A percentile compares a stretch with the other conserved stretches of the same genome.
phyloP scores from a whole-genome alignment of 1,284 basidiomycete genomes.

The Rhodotorula glutinis region DNA sequence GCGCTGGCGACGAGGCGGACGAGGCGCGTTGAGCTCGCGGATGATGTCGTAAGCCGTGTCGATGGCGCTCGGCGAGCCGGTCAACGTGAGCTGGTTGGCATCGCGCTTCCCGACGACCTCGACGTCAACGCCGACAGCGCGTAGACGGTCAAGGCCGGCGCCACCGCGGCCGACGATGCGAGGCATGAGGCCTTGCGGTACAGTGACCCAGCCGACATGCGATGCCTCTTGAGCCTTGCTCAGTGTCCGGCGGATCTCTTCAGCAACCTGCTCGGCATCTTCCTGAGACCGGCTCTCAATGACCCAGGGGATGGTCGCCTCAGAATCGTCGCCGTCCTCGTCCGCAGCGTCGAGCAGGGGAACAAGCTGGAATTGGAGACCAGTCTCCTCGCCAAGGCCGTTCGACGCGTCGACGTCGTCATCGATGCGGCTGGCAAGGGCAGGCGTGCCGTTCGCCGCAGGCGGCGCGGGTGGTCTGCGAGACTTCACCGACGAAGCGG shows the following conservation, averaged over 20 bases:
- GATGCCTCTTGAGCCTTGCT: constrained; percentile 64
- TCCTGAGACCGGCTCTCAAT: constrained; percentile 73
- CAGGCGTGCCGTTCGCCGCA: constrained; percentile 44
- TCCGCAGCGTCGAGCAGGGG: constrained; percentile 61
- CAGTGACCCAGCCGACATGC: constrained; percentile 41
- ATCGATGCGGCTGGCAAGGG: constrained; percentile 69
- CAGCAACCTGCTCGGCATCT: constrained; percentile 68
- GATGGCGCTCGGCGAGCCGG: constrained; percentile 34
- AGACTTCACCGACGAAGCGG: constrained; percentile 54
- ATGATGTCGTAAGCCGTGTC: constrained; percentile 30
- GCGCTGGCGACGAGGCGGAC: constrained; percentile 16
- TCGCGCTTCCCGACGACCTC: constrained; percentile 44
- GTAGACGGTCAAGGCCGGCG: constrained; percentile 41
- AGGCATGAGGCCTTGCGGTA: constrained; percentile 38
- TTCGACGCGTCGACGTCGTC: constrained; percentile 52
- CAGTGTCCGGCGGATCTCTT: constrained; percentile 65
- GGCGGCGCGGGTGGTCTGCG: constrained; percentile 27
- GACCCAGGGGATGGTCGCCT: constrained; percentile 40
- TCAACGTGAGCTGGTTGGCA: constrained; percentile 41
- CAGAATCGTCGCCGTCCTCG: constrained; percentile 11
- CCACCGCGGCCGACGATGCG: constrained; percentile 43
- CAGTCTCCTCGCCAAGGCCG: constrained; percentile 52
- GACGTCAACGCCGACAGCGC: constrained; percentile 39
- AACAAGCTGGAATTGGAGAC: constrained; percentile 67
- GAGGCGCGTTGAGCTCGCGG: constrained; percentile 29